Base-by-base conservation (phyloP, 345 rosid species). In the Eucalyptus erythrocorys region DNA sequence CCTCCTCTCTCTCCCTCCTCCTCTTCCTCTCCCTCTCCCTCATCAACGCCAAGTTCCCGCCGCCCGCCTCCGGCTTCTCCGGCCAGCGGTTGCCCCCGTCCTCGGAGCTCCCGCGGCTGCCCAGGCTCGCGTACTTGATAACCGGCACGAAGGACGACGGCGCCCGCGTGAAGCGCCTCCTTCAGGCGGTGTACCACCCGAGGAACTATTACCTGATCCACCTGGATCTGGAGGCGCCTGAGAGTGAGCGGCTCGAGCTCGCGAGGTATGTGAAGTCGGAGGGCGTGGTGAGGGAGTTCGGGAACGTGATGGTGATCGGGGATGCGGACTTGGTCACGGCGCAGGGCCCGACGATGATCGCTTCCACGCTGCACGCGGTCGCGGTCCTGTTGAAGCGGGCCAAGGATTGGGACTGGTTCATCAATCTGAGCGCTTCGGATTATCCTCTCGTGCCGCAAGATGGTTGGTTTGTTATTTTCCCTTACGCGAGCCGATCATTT, bases 401-500 rank as follows among this genome's bases (percentile, higher is more conserved):
- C n/a, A 86, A 82, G 50, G 98, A 96, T 89, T 98, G 99, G 98
- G 97, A 98, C 88, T 98, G 98, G 99, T 96, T 98, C 88, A 89
- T 96, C 64, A 98, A 98, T 93, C 93, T 98, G 13, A 94, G 98
- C 48, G 93, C 99, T 4, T 93, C 95, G 81, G 97, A 95, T 93
- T 96, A 96, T 93, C 98, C 99, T 85, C 97, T 97, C 57, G 94
- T 95, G 94, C 91, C 98, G 87, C 98, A 95, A 92, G 98, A 96
- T 90, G 99, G 99, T 97, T 93, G 87, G 84, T 71, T n/a, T 86
- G 27, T 88, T 43, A 6, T 87, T 87, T 87, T 16, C 37, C 30
- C 14, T n/a, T 43, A 47, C 5, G 82, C 42, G 40, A 21, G 84
- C 26, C 42, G 1, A 22, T n/a, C 14, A 16, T 40, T 61, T 64